Conservation (phyloP, 169 alveolate species). For the Plasmodium relictum region DNA sequence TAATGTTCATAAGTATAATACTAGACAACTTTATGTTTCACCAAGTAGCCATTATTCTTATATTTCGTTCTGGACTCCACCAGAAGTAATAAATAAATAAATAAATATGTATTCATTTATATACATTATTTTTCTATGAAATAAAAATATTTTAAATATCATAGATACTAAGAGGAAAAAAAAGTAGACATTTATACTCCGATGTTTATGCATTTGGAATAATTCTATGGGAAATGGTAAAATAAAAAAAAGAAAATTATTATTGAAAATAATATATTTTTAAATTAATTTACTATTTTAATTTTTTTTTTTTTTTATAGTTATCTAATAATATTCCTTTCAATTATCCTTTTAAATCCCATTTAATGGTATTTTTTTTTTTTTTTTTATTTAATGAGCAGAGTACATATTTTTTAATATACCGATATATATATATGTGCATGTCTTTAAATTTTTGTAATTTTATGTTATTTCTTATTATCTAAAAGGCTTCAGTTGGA, state of each 20-base stretch:
- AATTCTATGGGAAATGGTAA: constrained; percentile 72
- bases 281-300: neutral
- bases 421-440: neutral
- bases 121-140: neutral
- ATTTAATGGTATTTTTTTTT: constrained; percentile 37
- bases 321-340: constrained; percentile 51
- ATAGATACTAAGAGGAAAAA: constrained; percentile 43
- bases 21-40: constrained; percentile 10
- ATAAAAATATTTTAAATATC: constrained; percentile 5
- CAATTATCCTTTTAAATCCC: constrained; percentile 60
- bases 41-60: constrained; percentile 11
- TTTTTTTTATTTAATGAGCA: neutral
- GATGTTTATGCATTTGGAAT: constrained; percentile 71
- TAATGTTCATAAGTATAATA: constrained; percentile 22
- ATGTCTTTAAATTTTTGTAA: neutral
- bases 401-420: neutral
- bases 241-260: neutral
- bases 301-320: constrained; percentile 26
- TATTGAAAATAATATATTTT: neutral
- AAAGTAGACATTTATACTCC: constrained; percentile 11
- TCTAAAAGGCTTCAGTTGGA: constrained; percentile 56
- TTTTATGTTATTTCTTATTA: neutral
- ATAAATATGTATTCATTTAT: neutral
- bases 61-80: constrained; percentile 65
- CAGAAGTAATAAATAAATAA: constrained; percentile 39